Conservation (phyloP, 305 asterid species). For the Andrographis paniculata region DNA sequence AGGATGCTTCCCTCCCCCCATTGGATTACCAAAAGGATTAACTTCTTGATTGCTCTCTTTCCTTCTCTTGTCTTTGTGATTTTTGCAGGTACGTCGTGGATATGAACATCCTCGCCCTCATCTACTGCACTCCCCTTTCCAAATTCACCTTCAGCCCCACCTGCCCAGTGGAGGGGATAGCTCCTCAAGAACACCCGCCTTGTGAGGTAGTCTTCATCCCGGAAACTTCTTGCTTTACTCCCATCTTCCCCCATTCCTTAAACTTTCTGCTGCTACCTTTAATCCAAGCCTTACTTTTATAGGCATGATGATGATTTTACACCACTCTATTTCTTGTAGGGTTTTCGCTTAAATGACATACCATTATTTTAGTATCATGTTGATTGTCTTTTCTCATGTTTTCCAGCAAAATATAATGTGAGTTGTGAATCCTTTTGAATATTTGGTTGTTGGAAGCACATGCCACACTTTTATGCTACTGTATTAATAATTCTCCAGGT, state of each 20-base stretch:
- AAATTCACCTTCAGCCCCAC: constrained; percentile 25
- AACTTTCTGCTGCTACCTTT: constrained; percentile 2
- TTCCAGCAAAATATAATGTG: too few species aligned
- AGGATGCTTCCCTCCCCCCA: constrained; percentile 65
- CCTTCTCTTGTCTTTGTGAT: constrained; percentile 15
- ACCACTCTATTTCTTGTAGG: too few species aligned
- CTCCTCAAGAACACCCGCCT: constrained; percentile 86
- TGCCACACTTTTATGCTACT: too few species aligned
- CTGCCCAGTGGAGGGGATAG: constrained; percentile 70
- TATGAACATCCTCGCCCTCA: constrained; percentile 15
- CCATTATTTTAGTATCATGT: too few species aligned
- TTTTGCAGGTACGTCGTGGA: constrained; percentile 25
- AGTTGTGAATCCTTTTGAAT: too few species aligned
- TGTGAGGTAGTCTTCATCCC: constrained; percentile 65
- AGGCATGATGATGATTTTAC: constrained; percentile 1
- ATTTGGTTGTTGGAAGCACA: too few species aligned
- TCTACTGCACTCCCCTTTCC: constrained; percentile 8
- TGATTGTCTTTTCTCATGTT: too few species aligned
- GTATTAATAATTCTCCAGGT: too few species aligned
- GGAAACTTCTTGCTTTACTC: constrained; percentile 56
- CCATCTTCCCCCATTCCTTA: constrained; percentile 37
- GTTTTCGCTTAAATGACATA: too few species aligned
- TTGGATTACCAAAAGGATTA: constrained; percentile 39
- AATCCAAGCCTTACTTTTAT: constrained; percentile 18
- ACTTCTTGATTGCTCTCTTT: constrained; percentile 43